Conservation (phyloP, 106 monocot genomes). For the Acanthochlamys bracteata region DNA sequence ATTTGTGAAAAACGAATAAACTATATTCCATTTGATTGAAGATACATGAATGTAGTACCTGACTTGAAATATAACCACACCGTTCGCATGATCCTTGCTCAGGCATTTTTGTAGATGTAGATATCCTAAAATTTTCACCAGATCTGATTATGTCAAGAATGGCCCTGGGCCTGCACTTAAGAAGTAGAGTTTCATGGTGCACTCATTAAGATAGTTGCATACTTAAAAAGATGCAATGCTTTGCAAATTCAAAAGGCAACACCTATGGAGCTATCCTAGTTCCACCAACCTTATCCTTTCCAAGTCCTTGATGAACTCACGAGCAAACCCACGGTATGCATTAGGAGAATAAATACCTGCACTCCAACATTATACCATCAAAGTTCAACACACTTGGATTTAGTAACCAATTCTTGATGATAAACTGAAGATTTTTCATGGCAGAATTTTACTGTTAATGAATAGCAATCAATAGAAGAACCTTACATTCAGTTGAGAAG, state of each 20-base stretch:
- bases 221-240: not conserved
- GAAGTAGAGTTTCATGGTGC: not conserved
- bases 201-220: not conserved
- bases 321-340: slow-evolving; percentile 99
- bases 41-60: slow-evolving; percentile 33
- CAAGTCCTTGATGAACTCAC: slow-evolving; percentile 97
- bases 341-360: slow-evolving; percentile 97
- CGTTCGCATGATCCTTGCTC: slow-evolving; percentile 92
- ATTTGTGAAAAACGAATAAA: not conserved
- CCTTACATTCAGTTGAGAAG: slow-evolving; percentile 98
- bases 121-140: slow-evolving; percentile 89
- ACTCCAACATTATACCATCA: not conserved
- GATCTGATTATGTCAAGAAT: slow-evolving; percentile 93
- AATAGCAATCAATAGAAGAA: not conserved
- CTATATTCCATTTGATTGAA: not conserved
- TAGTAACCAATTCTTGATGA: not conserved
- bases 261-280: not conserved
- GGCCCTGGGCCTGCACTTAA: slow-evolving; percentile 62
- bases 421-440: not conserved
- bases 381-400: not conserved
- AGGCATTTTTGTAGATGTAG: slow-evolving; percentile 87
- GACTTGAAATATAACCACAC: slow-evolving; percentile 98
- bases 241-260: not conserved
- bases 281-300: slow-evolving; percentile 72
- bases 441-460: not conserved